A percentile compares a stretch with the other conserved stretches of the same genome.
Evolutionary conservation across 2,329 filamentous ascomycete species (phyloP).

Genomic region (Penicillium sp.): DNA sequence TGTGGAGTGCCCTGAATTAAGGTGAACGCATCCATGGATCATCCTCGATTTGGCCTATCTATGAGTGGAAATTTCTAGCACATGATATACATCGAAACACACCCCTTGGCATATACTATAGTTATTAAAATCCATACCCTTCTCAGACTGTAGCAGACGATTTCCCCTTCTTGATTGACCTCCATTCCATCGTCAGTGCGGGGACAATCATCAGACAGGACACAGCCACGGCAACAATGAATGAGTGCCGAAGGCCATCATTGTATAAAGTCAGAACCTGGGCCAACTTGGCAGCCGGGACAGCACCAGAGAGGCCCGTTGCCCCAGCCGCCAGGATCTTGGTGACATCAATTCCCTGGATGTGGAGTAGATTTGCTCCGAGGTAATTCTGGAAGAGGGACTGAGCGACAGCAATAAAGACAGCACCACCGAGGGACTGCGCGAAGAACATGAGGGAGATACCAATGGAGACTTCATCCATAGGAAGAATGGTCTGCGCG

Average conservation of each 20-base stretch:
- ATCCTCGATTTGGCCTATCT: no score
- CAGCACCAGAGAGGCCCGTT: slow-evolving; percentile 6
- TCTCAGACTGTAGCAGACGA: neutral
- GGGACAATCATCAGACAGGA: slow-evolving; percentile 11
- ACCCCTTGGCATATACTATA: neutral
- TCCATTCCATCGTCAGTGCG: slow-evolving; percentile 13
- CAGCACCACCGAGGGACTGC: slow-evolving; percentile 18
- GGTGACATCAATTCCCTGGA: slow-evolving; percentile 11
- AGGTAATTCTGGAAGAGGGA: slow-evolving; percentile 18
- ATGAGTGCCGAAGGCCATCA: slow-evolving; percentile 10
- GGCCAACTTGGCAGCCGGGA: slow-evolving; percentile 11
- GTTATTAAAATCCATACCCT: no score
- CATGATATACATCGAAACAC: no score
- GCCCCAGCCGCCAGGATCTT: slow-evolving; percentile 12
- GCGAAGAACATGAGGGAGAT: slow-evolving; percentile 18
- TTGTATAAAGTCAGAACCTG: slow-evolving; percentile 16
- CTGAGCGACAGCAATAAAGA: slow-evolving; percentile 18
- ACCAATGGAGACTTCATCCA: slow-evolving; percentile 16
- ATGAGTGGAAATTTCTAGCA: no score
- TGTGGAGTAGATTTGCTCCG: slow-evolving; percentile 2
- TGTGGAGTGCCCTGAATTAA: neutral
- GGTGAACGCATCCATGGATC: neutral
- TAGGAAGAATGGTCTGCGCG: slow-evolving; percentile 14
- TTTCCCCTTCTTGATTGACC: slow-evolving; percentile 13
- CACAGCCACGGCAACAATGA: slow-evolving; percentile 14